phyloP scores from a whole-genome alignment of 1,284 basidiomycete species.

The Leucoagaricus sp. region DNA sequence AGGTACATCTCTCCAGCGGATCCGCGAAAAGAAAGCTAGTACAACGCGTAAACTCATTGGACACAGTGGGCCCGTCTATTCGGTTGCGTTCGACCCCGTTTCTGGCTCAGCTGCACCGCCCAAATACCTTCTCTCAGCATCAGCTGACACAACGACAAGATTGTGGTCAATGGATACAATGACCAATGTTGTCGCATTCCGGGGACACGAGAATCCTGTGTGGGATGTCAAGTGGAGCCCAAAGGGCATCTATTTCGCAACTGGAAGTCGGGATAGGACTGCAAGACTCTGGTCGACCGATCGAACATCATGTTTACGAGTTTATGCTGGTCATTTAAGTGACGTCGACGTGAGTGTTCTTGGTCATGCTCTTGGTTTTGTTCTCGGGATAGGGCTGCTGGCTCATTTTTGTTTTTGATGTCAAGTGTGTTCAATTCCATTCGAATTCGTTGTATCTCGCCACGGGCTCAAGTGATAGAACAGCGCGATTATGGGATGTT shows the following conservation, averaged over 20 bases:
- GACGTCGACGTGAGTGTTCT: slow-evolving; percentile 88
- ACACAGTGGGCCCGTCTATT: slow-evolving; percentile 96
- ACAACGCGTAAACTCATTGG: slow-evolving; percentile 93
- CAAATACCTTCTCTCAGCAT: slow-evolving; percentile 86
- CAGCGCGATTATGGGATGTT: slow-evolving; percentile 97
- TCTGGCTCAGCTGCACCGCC: slow-evolving; percentile 87
- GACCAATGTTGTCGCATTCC: slow-evolving; percentile 91
- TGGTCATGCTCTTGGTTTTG: slow-evolving; percentile 3
- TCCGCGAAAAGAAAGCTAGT: slow-evolving; percentile 77
- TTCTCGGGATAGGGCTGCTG: slow-evolving; percentile 7
- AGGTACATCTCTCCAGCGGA: slow-evolving; percentile 65
- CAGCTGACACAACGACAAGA: slow-evolving; percentile 91
- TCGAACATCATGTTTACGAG: slow-evolving; percentile 81
- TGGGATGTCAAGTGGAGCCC: slow-evolving; percentile 99
- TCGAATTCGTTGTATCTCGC: slow-evolving; percentile 97
- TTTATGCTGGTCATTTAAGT: slow-evolving; percentile 95
- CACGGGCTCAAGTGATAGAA: slow-evolving; percentile 95
- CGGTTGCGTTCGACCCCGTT: slow-evolving; percentile 90
- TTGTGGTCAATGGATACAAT: slow-evolving; percentile 97
- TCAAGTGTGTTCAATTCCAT: slow-evolving; percentile 94
- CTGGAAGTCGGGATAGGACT: slow-evolving; percentile 91
- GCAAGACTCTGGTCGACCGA: slow-evolving; percentile 98
- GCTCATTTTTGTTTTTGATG: slow-evolving; percentile 7
- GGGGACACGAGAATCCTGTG: slow-evolving; percentile 96
- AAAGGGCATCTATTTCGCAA: slow-evolving; percentile 97